A percentile compares a stretch with the other conserved stretches of the same genome.
These are phyloP conservation scores for Xylaria sp. DNA, from an alignment of 2,329 filamentous ascomycete species.

Conservation along the genomic window DNA sequence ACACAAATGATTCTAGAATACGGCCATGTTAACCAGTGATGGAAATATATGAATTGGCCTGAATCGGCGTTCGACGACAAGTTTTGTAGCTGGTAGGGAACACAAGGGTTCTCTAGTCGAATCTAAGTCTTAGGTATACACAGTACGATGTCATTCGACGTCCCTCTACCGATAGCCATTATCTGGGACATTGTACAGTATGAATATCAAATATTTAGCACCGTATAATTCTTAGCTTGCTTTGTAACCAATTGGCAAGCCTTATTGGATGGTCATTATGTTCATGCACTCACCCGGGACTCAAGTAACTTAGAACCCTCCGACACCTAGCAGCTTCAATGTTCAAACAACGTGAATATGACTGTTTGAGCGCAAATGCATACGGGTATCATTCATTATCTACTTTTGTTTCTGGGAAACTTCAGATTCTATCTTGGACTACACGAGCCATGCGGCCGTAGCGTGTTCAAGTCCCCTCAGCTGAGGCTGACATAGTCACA, in stretches of 20 bases:
- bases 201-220: neutral
- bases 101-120: constrained; percentile 19
- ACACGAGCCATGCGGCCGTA: constrained; percentile 2
- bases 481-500: constrained; percentile 7
- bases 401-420: constrained; percentile 14
- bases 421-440: constrained; percentile 6
- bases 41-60: neutral
- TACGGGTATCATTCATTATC: constrained; percentile 34
- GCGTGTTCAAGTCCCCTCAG: neutral
- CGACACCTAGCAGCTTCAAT: neutral
- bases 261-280: constrained; percentile 4
- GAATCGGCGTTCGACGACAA: constrained; percentile 10
- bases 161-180: neutral
- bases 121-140: neutral
- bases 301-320: neutral
- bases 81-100: constrained; percentile 20
- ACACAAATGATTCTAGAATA: neutral
- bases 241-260: neutral
- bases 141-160: constrained; percentile 8
- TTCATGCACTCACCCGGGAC: neutral
- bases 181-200: neutral
- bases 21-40: constrained; percentile 2
- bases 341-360: neutral
- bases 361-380: neutral
- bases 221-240: neutral